Evolutionary conservation across 495 filamentous ascomycete species (phyloP), one percentile per base, ranked within the genome.

Genomic region (Xylaria telfairii): DNA sequence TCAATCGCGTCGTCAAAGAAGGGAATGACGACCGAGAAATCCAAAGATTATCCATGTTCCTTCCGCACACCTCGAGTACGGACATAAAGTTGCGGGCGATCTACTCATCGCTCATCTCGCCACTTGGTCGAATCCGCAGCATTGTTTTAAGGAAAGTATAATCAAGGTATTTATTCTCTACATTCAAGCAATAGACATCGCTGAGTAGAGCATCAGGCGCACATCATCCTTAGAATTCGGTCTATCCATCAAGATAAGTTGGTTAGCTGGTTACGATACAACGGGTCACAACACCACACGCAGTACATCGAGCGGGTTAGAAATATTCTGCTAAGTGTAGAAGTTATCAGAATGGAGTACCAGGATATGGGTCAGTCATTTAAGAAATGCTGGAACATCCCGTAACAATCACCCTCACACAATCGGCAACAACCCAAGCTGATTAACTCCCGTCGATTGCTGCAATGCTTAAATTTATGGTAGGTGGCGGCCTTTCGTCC

Each of bases 1-100:
- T 89, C 54, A 80, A 89, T 71, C 79, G 87, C 8, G 87, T 86
- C 26, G 85, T 89, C 1, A 74, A 86, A 65, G 79, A 81, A 49
- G 78, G 78, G 26, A 77, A 76, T 32, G 87, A 89, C 74, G 77
- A 77, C 28, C 79, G 74, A 9, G 87, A 88, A 74, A 78, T 89
- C 42, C 76, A 74, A 59, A 83, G 78, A 68, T 75, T 89, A 54
- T 78, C 83, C 68, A 37, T 77, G 42, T 79, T 80, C 61, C 65
- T 82, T 5, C 41, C 74, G 17, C 70, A 51, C 21, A 47, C 44
- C 24, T 41, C 67, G 19, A 68, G 41, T 47, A 41, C 34, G 59
- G n/a, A 9, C 61, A 69, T 32, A 32, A 72, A 39, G 42, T 15
- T 67, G 9, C 64, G 41, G 32, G n/a, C 12, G 30, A n/a, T 74